A percentile compares a stretch with the other conserved stretches of the same genome.
phyloP scores from a whole-genome alignment of 2,329 filamentous ascomycete species.

The Mycocentrospora acerina region DNA sequence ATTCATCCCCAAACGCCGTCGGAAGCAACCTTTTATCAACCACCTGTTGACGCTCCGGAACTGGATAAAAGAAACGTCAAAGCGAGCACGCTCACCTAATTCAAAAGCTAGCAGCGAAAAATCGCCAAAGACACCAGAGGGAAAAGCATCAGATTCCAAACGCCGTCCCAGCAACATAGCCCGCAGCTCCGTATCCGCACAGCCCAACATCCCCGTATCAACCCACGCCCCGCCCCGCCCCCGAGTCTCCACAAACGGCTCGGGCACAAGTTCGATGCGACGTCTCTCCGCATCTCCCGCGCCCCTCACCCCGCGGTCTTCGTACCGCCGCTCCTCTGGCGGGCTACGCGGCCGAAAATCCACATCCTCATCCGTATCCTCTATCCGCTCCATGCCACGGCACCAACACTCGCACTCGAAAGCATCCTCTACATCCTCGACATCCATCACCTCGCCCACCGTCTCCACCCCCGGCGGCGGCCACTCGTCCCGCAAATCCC shows the following conservation, averaged over 20 bases:
- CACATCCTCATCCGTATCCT: conserved; percentile 92
- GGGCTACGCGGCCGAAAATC: conserved; percentile 91
- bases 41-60: conserved; percentile 69
- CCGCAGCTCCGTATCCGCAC: conserved; percentile 37
- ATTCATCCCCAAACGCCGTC: conserved; percentile 57
- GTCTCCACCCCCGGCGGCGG: conserved; percentile 55
- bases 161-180: conserved; percentile 40
- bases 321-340: conserved; percentile 77
- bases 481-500: conserved; percentile 69
- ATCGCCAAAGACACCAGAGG: conserved; percentile 34
- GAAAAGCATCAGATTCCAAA: conserved; percentile 30
- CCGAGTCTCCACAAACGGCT: conserved; percentile 47
- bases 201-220: conserved; percentile 42
- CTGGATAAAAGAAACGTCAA: conserved; percentile 67
- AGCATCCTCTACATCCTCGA: conserved; percentile 85
- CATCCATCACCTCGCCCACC: conserved; percentile 58
- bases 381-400: conserved; percentile 74
- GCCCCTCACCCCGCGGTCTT: conserved; percentile 84
- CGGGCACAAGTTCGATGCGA: conserved; percentile 32
- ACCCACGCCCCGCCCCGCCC: conserved; percentile 43
- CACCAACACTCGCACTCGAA: conserved; percentile 91
- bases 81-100: conserved; percentile 36
- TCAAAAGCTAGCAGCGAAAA: conserved; percentile 39
- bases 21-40: conserved; percentile 64
- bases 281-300: conserved; percentile 82